Evolutionary conservation across 106 monocot genomes (phyloP), one percentile per base, ranked within the genome.

Genomic region (Gastrodia elata): DNA sequence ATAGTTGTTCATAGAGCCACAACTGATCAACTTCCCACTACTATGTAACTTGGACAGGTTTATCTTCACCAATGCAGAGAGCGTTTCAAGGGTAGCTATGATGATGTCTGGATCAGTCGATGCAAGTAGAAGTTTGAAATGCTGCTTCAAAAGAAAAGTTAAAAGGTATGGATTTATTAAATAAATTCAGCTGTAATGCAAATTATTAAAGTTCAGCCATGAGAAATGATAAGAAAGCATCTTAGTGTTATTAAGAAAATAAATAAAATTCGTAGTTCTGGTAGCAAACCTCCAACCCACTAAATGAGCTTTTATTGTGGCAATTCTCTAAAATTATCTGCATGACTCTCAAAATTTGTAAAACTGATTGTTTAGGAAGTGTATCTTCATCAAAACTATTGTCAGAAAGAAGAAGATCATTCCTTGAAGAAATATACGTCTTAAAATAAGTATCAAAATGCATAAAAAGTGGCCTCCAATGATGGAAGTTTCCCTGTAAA

Each of bases 401-500:
- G 80, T 93, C 91, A 82, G 91, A 83, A 64, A 99, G 71, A 77
- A 90, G 88, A 70, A 93, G 85, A 81, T 99, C 98, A 75, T 86
- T 87, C 72, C 98, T 82, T 72, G 75, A 78, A 74, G 98, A 83
- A 25, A 94, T 67, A 30, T 94, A 87, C 58, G 91, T 89, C 86
- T 91, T 94, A 81, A 99, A 99, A 56, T 91, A 99, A 55, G 91
- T 87, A 38, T 99, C 93, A 84, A 99, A 99, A 84, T 99, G 98
- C 65, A 94, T 73, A 80, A 99, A 99, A 49, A 99, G 77, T 34
- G 98, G 91, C 80, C 88, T 87, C 98, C 98, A 99, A 58, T 99
- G 91, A 78, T 99, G 91, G 72, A 93, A 99, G 74, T 99, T 99
- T 69, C 98, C 98, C 98, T 99, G 77, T 73, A 82, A 83, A 48